Conservation (phyloP, 2,329 filamentous ascomycete genomes). For the Nannizziopsis arthrosporioides region DNA sequence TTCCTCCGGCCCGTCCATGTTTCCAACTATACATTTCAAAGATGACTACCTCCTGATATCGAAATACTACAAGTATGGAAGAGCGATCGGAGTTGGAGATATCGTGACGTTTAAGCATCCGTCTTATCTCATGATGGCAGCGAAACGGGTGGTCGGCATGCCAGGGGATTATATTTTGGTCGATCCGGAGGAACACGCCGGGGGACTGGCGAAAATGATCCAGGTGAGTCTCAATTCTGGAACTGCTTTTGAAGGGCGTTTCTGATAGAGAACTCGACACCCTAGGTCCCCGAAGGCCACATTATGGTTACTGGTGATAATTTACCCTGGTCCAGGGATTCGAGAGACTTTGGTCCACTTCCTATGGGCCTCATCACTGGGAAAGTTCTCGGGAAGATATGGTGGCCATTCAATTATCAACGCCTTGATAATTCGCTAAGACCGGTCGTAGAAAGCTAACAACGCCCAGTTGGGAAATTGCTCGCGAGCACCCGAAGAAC, state of each 20-base stretch:
- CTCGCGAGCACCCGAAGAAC: background rate
- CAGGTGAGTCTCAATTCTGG: constrained; percentile 37
- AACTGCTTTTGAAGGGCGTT: background rate
- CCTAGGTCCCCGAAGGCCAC: constrained; percentile 75
- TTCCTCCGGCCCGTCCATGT: constrained; percentile 70
- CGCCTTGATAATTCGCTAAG: constrained; percentile 30
- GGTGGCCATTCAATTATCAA: constrained; percentile 27
- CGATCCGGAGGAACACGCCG: constrained; percentile 29
- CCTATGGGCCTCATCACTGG: constrained; percentile 74
- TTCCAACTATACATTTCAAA: constrained; percentile 61
- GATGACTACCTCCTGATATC: constrained; percentile 61
- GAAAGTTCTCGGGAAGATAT: constrained; percentile 55
- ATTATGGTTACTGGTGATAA: constrained; percentile 90
- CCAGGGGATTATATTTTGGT: constrained; percentile 47
- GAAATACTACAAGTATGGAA: constrained; percentile 56
- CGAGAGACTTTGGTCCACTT: constrained; percentile 71
- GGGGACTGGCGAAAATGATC: constrained; percentile 32
- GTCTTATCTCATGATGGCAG: constrained; percentile 48
- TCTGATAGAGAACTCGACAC: background rate
- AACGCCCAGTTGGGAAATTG: background rate
- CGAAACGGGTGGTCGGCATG: constrained; percentile 71
- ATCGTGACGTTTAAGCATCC: constrained; percentile 70
- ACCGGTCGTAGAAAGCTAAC: constrained; percentile 15
- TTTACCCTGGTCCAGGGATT: constrained; percentile 70
- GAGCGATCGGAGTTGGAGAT: constrained; percentile 63